Base-by-base conservation (phyloP, 75 land plant species). In the Azolla pinnata region DNA sequence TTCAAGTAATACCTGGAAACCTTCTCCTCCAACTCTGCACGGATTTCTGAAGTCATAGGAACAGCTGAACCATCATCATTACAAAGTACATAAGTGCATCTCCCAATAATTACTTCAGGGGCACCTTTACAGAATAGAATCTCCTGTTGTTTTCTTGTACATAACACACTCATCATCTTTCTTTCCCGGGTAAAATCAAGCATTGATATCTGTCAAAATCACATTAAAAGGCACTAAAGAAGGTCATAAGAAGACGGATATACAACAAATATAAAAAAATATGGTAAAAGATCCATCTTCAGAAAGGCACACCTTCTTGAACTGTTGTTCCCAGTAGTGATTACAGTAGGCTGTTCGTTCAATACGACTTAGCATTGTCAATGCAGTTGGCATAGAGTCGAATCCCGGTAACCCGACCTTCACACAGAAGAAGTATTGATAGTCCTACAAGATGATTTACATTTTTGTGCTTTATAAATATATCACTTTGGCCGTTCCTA, bases 391-490 rank as follows among this genome's bases (percentile, higher is more conserved):
- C 98, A 93, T 88, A 2, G 98, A 93, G 69, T 88, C 83, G 73
- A 85, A 93, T 52, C 98, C 98, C 62, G 98, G 98, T 64, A 93
- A 75, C 32, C 98, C 98, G 74, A 93, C 87, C 98, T 93, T 83
- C 51, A 38, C 19, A 33, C 31, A 7, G 42, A 38, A 38, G n/a
- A n/a, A n/a, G n/a, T n/a, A n/a, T n/a, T n/a, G n/a, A n/a, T n/a
- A n/a, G n/a, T n/a, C n/a, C n/a, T n/a, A n/a, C n/a, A n/a, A n/a
- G n/a, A n/a, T n/a, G n/a, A n/a, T n/a, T n/a, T n/a, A n/a, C n/a
- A n/a, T n/a, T n/a, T n/a, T n/a, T n/a, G n/a, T n/a, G n/a, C n/a
- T n/a, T n/a, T n/a, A n/a, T n/a, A n/a, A n/a, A n/a, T n/a, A n/a
- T n/a, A n/a, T n/a, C n/a, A n/a, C n/a, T n/a, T n/a, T n/a, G n/a